These are phyloP conservation scores for Lumnitzera littorea DNA, from an alignment of 345 rosid species.

Conservation along the genomic window DNA sequence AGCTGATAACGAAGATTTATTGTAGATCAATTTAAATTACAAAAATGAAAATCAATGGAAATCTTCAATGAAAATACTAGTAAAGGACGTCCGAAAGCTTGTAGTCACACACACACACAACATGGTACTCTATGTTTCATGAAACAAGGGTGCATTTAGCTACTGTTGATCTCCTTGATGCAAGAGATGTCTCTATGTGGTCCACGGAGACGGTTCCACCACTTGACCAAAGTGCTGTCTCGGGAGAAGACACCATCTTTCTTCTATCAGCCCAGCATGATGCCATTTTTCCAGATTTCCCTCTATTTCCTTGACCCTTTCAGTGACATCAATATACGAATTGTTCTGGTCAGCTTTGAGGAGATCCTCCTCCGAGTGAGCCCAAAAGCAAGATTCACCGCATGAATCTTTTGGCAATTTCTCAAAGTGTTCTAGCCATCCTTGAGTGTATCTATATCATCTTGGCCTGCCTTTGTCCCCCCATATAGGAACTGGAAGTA, in stretches of 20 bases:
- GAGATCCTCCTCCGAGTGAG: slow-evolving; percentile 64
- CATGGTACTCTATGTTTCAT: no score
- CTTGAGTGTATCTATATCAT: slow-evolving; percentile 51
- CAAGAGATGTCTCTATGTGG: slow-evolving; percentile 1
- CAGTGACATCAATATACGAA: not conserved
- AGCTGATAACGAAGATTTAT: no score
- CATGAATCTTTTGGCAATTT: slow-evolving; percentile 12
- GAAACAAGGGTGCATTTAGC: no score
- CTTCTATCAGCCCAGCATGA: not conserved
- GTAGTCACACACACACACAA: no score
- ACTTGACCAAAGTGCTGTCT: slow-evolving; percentile 8
- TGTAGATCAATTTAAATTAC: no score
- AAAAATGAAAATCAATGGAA: no score
- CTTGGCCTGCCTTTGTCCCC: slow-evolving; percentile 49
- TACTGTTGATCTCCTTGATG: slow-evolving; percentile 2
- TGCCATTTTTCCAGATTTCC: slow-evolving; percentile 7
- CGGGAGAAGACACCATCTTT: slow-evolving; percentile 6
- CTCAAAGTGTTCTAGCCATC: slow-evolving; percentile 45
- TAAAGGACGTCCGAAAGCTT: no score
- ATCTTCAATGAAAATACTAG: no score
- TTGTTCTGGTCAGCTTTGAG: not conserved
- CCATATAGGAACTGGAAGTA: slow-evolving; percentile 70
- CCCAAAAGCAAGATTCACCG: slow-evolving; percentile 66
- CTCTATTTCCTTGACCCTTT: slow-evolving; percentile 7
- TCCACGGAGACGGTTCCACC: slow-evolving; percentile 10